These are phyloP conservation scores for Teunomyces barrocoloradensis DNA, from an alignment of 805 yeast genomes.

Conservation along the genomic window DNA sequence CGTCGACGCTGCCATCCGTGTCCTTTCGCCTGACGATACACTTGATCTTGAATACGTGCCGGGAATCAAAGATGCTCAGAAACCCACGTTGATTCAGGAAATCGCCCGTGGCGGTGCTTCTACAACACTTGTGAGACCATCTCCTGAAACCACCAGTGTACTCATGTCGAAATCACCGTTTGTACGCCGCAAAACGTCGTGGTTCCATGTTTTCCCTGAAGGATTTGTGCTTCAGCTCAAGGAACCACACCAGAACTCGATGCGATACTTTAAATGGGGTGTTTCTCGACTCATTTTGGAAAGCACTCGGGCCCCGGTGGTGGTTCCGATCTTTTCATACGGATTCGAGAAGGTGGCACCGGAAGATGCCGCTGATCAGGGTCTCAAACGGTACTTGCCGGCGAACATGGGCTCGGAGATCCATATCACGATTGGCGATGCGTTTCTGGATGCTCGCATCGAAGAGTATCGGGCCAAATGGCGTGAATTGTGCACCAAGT, in stretches of 20 bases:
- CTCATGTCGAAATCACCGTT: constrained; percentile 46
- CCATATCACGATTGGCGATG: constrained; percentile 68
- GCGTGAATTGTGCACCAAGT: constrained; percentile 57
- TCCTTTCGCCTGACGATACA: constrained; percentile 77
- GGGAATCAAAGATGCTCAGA: constrained; percentile 25
- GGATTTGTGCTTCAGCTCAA: constrained; percentile 85
- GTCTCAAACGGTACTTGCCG: constrained; percentile 60
- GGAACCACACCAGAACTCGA: constrained; percentile 77
- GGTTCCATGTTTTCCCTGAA: constrained; percentile 96
- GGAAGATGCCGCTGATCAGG: constrained; percentile 54
- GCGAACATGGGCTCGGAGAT: constrained; percentile 65
- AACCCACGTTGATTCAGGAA: constrained; percentile 40
- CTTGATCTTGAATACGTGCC: constrained; percentile 43
- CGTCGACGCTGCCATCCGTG: constrained; percentile 78
- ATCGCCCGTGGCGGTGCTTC: constrained; percentile 19
- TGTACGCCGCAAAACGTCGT: constrained; percentile 62
- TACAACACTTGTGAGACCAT: constrained; percentile 22
- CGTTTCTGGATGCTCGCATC: constrained; percentile 59
- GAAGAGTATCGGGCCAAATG: constrained; percentile 66
- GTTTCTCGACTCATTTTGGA: constrained; percentile 81
- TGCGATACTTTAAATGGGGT: constrained; percentile 97
- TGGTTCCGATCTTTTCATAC: constrained; percentile 79
- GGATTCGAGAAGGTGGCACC: constrained; percentile 90
- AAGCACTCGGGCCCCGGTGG: constrained; percentile 76
- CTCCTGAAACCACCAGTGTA: constrained; percentile 26